A percentile compares a stretch with the other conserved stretches of the same genome.
Conservation (phyloP, 805 yeast genomes). For the Spathaspora arborariae region DNA sequence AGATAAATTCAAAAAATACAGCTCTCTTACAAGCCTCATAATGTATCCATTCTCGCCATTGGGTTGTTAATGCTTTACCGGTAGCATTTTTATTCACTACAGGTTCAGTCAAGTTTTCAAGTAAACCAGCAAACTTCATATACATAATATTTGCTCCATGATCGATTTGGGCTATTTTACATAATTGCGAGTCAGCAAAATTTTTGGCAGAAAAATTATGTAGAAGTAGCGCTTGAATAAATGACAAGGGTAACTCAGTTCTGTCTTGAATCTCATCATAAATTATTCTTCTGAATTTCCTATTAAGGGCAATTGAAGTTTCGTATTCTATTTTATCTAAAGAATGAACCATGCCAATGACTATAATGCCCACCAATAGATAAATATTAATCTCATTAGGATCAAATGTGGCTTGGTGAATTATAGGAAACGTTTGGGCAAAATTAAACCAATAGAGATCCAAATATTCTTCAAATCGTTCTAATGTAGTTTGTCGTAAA, state of each 20-base stretch:
- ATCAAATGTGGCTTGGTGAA: slow-evolving; percentile 10
- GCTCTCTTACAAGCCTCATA: slow-evolving; percentile 43
- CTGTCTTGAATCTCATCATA: slow-evolving; percentile 7
- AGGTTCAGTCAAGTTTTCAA: slow-evolving; percentile 8
- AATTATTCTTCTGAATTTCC: slow-evolving; percentile 7
- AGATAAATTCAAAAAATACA: slow-evolving; percentile 37
- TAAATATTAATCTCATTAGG: slow-evolving; percentile 5
- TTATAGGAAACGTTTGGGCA: slow-evolving; percentile 7
- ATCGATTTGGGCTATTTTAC: slow-evolving; percentile 8
- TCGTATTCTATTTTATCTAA: slow-evolving; percentile 9
- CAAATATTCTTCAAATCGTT: slow-evolving; percentile 7
- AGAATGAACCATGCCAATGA: slow-evolving; percentile 12
- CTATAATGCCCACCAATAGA: slow-evolving; percentile 9
- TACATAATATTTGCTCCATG: slow-evolving; percentile 10
- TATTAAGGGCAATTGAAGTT: slow-evolving; percentile 6
- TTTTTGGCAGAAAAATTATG: slow-evolving; percentile 9
- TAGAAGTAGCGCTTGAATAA: slow-evolving; percentile 7
- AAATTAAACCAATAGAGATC: slow-evolving; percentile 9
- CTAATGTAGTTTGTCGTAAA: background rate
- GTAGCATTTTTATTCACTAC: slow-evolving; percentile 1
- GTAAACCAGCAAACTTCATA: slow-evolving; percentile 7
- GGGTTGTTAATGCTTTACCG: background rate
- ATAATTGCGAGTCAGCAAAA: slow-evolving; percentile 8
- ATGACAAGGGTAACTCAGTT: slow-evolving; percentile 7
- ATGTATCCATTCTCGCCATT: slow-evolving; percentile 20